Evolutionary conservation across 106 monocot genomes (phyloP).

Genomic region (Ottelia alismoides): DNA sequence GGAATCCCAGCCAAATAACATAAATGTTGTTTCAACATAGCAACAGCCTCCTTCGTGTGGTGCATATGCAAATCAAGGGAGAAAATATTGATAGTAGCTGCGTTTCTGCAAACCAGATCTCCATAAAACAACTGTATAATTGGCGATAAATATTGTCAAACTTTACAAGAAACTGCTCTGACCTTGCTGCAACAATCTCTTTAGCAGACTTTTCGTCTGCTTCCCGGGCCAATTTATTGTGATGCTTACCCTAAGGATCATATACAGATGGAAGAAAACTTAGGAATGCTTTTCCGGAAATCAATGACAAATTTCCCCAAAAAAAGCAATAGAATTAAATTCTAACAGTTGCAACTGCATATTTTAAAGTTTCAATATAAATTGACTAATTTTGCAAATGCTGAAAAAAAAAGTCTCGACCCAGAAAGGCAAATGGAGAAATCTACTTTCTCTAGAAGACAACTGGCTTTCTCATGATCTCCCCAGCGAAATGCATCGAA

Average conservation of each 20-base stretch:
- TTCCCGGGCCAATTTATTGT: constrained; percentile 55
- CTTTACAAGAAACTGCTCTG: background rate
- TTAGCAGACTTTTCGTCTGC: constrained; percentile 66
- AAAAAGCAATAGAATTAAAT: no score
- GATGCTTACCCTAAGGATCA: constrained; percentile 46
- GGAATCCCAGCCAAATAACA: constrained; percentile 36
- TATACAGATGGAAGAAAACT: background rate
- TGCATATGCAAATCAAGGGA: constrained; percentile 49
- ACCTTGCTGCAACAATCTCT: constrained; percentile 30
- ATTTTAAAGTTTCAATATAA: no score
- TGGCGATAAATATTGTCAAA: background rate
- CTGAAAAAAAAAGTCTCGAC: no score
- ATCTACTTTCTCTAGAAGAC: constrained; percentile 55
- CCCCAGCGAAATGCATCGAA: constrained; percentile 54
- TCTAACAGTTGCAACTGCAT: background rate
- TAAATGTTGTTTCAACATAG: constrained; percentile 49
- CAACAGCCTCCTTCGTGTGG: constrained; percentile 29
- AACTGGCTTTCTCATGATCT: constrained; percentile 24
- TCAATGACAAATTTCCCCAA: background rate
- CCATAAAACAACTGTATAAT: no score
- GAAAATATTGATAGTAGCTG: constrained; percentile 15
- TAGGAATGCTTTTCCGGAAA: background rate
- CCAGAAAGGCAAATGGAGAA: no score
- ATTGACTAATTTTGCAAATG: no score
- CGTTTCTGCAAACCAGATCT: constrained; percentile 22